A percentile compares a stretch with the other conserved stretches of the same genome.
Conservation (phyloP, 306 rosid genomes). For the Trifolium pratense region DNA sequence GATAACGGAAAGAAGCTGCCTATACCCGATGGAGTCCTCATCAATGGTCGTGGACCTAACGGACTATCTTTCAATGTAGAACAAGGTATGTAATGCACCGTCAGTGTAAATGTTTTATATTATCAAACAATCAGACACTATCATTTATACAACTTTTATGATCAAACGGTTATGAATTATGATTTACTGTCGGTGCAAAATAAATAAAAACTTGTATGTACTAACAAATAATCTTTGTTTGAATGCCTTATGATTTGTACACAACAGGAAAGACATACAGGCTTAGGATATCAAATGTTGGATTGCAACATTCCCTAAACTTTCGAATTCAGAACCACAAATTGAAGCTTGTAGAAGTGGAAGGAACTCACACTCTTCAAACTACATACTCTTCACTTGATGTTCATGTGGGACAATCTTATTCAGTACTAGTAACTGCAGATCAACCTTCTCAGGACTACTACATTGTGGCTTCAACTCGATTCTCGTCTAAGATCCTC, state of each 20-base stretch:
- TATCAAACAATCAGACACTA: too few relatives aligned
- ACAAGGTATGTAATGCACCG: constrained; percentile 62
- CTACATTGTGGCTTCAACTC: constrained; percentile 74
- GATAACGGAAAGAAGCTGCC: constrained; percentile 81
- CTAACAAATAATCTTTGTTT: not conserved
- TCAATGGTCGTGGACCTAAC: constrained; percentile 94
- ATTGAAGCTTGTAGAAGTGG: constrained; percentile 90
- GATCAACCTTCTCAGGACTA: constrained; percentile 91
- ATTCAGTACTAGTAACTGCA: constrained; percentile 80
- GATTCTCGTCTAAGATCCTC: constrained; percentile 65
- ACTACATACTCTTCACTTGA: constrained; percentile 84
- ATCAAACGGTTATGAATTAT: too few relatives aligned
- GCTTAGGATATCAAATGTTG: constrained; percentile 93
- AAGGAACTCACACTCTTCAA: constrained; percentile 95
- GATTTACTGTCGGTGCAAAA: too few relatives aligned
- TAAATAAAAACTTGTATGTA: not conserved
- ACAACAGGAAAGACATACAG: constrained; percentile 90
- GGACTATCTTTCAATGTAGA: constrained; percentile 70
- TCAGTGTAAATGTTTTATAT: too few relatives aligned
- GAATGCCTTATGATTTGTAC: not conserved
- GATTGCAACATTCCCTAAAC: constrained; percentile 84
- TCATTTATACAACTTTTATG: too few relatives aligned
- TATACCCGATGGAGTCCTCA: constrained; percentile 86
- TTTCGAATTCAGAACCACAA: constrained; percentile 85
- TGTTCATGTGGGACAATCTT: constrained; percentile 90